These are phyloP conservation scores for Fagus crenata DNA, from an alignment of 306 rosid species.

Conservation along the genomic window DNA sequence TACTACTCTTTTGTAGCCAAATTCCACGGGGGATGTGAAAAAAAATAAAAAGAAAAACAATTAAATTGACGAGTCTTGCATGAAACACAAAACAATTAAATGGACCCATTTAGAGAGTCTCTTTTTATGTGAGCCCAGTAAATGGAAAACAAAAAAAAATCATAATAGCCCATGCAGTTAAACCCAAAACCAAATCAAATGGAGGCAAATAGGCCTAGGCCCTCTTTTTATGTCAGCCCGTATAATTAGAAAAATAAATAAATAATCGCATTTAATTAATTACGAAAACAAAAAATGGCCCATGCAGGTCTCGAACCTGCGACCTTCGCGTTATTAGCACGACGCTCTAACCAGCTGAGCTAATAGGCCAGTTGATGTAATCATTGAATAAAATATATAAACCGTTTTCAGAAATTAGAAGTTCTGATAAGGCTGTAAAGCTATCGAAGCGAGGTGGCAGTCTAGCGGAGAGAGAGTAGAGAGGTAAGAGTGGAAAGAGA, in stretches of 20 bases:
- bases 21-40: too few relatives aligned
- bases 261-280: too few relatives aligned
- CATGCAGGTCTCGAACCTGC: conserved; percentile 95
- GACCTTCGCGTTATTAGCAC: conserved; percentile 93
- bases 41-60: too few relatives aligned
- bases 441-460: neutral
- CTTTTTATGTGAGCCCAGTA: too few relatives aligned
- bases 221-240: neutral
- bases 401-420: neutral
- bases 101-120: too few relatives aligned
- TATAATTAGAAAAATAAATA: neutral
- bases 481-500: conserved; percentile 7
- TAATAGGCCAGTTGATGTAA: conserved; percentile 45
- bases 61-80: too few relatives aligned
- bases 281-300: conserved; percentile 34
- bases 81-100: too few relatives aligned
- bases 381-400: neutral
- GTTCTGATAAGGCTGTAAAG: neutral
- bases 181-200: too few relatives aligned
- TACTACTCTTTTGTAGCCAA: too few relatives aligned
- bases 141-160: neutral
- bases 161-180: too few relatives aligned
- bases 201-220: neutral
- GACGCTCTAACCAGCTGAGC: conserved; percentile 93
- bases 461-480: neutral